Conservation (phyloP, 108 stramenopile genomes). For the Discostella stelligeroides region DNA sequence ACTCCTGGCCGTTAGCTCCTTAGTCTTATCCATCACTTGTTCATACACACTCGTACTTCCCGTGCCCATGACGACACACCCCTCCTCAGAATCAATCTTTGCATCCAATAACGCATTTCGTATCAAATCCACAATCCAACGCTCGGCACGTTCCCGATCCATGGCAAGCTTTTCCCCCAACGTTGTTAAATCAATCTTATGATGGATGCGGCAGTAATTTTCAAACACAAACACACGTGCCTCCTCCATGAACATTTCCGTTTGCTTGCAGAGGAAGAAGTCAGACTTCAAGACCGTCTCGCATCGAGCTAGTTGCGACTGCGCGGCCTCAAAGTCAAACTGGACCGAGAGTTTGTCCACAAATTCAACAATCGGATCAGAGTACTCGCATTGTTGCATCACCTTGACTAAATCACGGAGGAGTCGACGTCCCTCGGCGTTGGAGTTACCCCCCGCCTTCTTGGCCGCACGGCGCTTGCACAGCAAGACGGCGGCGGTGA, state of each 20-base stretch:
- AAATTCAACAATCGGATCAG: slow-evolving; percentile 98
- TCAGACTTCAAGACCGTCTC: slow-evolving; percentile 88
- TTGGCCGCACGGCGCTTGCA: slow-evolving; percentile 89
- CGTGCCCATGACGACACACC: slow-evolving; percentile 95
- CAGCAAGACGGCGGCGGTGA: slow-evolving; percentile 95
- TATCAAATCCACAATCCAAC: slow-evolving; percentile 99
- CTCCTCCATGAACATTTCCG: slow-evolving; percentile 96
- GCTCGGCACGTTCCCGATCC: slow-evolving; percentile 93
- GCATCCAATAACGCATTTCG: slow-evolving; percentile 93
- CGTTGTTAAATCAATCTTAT: slow-evolving; percentile 94
- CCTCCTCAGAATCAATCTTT: slow-evolving; percentile 93
- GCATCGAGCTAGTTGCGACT: slow-evolving; percentile 86
- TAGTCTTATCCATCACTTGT: slow-evolving; percentile 97
- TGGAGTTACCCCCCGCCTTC: slow-evolving; percentile 64
- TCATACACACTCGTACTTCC: slow-evolving; percentile 77
- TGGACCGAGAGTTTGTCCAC: slow-evolving; percentile 94
- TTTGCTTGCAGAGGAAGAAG: slow-evolving; percentile 96
- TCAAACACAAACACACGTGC: slow-evolving; percentile 99
- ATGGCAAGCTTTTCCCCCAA: slow-evolving; percentile 95
- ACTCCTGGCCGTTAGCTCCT: slow-evolving; percentile 90
- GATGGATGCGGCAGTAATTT: slow-evolving; percentile 99
- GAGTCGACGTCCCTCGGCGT: slow-evolving; percentile 66
- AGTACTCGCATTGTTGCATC: slow-evolving; percentile 92
- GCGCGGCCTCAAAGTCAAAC: slow-evolving; percentile 98
- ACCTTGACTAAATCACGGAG: slow-evolving; percentile 89